Percentiles rank a stretch among this genome's conserved stretches.
phyloP scores from a whole-genome alignment of 2,329 filamentous ascomycete genomes.

The Cercospora nicotianae region DNA sequence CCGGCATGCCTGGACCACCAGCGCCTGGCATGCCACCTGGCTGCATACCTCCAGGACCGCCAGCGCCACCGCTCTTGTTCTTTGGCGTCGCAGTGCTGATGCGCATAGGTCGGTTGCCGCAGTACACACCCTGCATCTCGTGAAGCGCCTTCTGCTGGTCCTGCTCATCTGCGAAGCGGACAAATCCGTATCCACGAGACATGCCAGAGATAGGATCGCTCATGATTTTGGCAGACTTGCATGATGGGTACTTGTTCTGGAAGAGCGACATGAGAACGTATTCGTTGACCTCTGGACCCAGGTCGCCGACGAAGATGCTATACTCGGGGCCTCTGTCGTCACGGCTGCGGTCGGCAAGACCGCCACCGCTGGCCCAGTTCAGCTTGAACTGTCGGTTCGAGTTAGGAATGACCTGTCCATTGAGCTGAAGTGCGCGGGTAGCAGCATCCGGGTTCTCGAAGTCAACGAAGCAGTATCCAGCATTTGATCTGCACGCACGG shows the following conservation, averaged over 20 bases:
- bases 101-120: slow-evolving; percentile 96
- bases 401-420: slow-evolving; percentile 88
- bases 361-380: slow-evolving; percentile 98
- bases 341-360: slow-evolving; percentile 87
- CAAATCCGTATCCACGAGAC: slow-evolving; percentile 96
- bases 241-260: slow-evolving; percentile 91
- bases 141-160: slow-evolving; percentile 94
- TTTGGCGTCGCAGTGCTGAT: slow-evolving; percentile 97
- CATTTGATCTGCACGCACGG: slow-evolving; percentile 64
- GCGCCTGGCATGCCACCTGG: slow-evolving; percentile 59
- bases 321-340: slow-evolving; percentile 96
- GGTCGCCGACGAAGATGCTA: slow-evolving; percentile 95
- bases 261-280: slow-evolving; percentile 96
- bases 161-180: slow-evolving; percentile 91
- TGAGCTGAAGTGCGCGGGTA: slow-evolving; percentile 84
- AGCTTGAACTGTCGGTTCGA: slow-evolving; percentile 95
- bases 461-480: slow-evolving; percentile 98
- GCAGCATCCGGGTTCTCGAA: slow-evolving; percentile 81
- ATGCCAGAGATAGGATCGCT: slow-evolving; percentile 96
- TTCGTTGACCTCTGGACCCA: slow-evolving; percentile 97
- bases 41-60: slow-evolving; percentile 53
- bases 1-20: slow-evolving; percentile 52
- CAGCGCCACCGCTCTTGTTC: slow-evolving; percentile 65
- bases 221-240: slow-evolving; percentile 99
- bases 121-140: slow-evolving; percentile 99